These are phyloP conservation scores for Arabidopsis suecica DNA, from an alignment of 345 rosid genomes.

Conservation along the genomic window DNA sequence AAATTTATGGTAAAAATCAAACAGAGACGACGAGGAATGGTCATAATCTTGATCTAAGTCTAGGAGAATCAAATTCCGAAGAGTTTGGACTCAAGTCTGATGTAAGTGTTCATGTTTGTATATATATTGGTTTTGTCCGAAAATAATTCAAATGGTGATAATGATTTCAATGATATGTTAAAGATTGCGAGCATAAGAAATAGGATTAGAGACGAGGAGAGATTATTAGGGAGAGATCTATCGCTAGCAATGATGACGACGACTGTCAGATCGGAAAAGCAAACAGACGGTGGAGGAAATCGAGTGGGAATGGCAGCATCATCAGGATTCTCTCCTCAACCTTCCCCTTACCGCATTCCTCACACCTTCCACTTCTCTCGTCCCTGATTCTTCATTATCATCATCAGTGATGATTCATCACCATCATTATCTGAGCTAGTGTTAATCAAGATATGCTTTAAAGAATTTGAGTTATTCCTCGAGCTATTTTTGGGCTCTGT, in stretches of 20 bases:
- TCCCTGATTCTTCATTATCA: slow-evolving; percentile 15
- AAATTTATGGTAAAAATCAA: not conserved
- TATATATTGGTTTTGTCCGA: not conserved
- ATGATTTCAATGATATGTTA: not conserved
- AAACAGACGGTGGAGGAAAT: slow-evolving; percentile 48
- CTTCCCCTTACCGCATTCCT: slow-evolving; percentile 56
- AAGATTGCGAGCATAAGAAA: slow-evolving; percentile 63
- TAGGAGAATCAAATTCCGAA: slow-evolving; percentile 59
- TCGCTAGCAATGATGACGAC: slow-evolving; percentile 48
- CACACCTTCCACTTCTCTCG: slow-evolving; percentile 37
- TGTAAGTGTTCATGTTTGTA: slow-evolving; percentile 24
- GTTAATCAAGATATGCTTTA: not conserved
- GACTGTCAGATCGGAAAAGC: slow-evolving; percentile 50
- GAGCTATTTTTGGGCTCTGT: not conserved
- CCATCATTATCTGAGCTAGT: slow-evolving; percentile 22
- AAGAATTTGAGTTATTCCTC: not conserved
- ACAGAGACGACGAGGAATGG: slow-evolving; percentile 38
- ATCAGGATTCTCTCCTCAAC: slow-evolving; percentile 96
- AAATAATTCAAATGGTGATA: not conserved
- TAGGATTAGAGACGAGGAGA: slow-evolving; percentile 43
- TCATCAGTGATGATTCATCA: not conserved
- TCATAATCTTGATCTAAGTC: slow-evolving; percentile 83
- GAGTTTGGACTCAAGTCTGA: slow-evolving; percentile 18
- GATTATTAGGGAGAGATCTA: slow-evolving; percentile 63
- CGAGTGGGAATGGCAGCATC: slow-evolving; percentile 70